Base-by-base conservation (phyloP, 192 early-diverging fungal genomes). In the Geranomyces variabilis region DNA sequence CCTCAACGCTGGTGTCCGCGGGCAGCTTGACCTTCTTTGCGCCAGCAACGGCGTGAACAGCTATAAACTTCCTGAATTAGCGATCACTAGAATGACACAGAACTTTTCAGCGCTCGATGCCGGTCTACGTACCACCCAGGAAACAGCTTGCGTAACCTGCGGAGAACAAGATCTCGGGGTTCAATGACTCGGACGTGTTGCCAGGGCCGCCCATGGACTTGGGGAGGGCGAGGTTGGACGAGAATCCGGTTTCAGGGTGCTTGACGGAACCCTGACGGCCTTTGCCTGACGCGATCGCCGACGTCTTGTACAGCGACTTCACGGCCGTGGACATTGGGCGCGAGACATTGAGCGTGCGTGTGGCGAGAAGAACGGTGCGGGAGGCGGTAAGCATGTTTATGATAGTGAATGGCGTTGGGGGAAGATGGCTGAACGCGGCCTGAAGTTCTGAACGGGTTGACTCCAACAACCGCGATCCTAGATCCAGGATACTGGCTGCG, bases 71-170 rank as follows among this genome's bases (percentile, higher is more conserved):
- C 36, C 36, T 41, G 36, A n/a, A 41, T 41, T 41, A 41, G 36
- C 36, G 5, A 41, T 41, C n/a, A n/a, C n/a, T n/a, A n/a, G n/a
- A n/a, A n/a, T n/a, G n/a, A n/a, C n/a, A n/a, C n/a, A n/a, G n/a
- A n/a, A n/a, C n/a, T n/a, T n/a, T n/a, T n/a, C n/a, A n/a, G n/a
- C n/a, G n/a, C n/a, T n/a, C n/a, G n/a, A n/a, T n/a, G n/a, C n/a
- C n/a, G n/a, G n/a, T n/a, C n/a, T 41, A 41, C 10, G 3, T 41
- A 41, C 36, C 81, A 0, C 76, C 78, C 36, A 79, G 34, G 65
- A 83, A 83, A 60, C 81, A 83, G 31, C 79, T 46, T 14, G 78
- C 62, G 68, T 83, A 83, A 1, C 81, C 80, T 14, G 63, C 30
- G 4, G 75, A 60, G 62, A 76, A 76, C 12, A 76, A 31, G 53